Base-by-base conservation (phyloP, 2,329 filamentous ascomycete species). In the Rhynchosporium agropyri region DNA sequence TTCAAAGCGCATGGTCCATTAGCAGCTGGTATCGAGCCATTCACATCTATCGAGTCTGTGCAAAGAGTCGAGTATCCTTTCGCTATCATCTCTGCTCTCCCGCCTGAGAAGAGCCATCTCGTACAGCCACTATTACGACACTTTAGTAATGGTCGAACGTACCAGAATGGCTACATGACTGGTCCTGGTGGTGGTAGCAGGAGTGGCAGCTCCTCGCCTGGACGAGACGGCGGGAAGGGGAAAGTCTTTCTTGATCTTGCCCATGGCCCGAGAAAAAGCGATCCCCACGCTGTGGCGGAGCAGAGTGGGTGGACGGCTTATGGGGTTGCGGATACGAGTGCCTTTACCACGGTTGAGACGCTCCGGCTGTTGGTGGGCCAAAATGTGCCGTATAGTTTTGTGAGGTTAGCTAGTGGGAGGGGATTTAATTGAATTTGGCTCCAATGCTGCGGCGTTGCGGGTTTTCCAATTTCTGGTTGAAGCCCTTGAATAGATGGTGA, bases 321-420 rank as follows among this genome's bases (percentile, higher is more conserved):
- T 73, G 89, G 89, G 1, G 85, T 89, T 20, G 89, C 88, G 29
- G 91, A 96, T 75, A 89, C 92, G 38, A 89, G 88, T 62, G 90
- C 91, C 0, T 95, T 92, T 78, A 93, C 90, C 28, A 93, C 90
- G 2, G 91, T 94, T 4, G 90, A 95, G 77, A 94, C 88, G 55
- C 77, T 95, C 61, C 81, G 91, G 68, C 76, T 93, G 63, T 80
- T 96, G 29, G 89, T 94, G 10, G 91, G 91, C 9, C 90, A 95
- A 77, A 95, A 95, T 74, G 90, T 95, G 62, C 90, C 89, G 5
- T 94, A 92, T 76, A 92, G 90, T 76, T 96, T 96, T 78, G 91
- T 95, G 48, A 82, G 90, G 55, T 79, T 95, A 73, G 90, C 91
- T 45, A 83, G 82, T 67, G 85, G 84, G 29, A 77, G 83, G 69